Evolutionary conservation across 1,139 yeast genomes (phyloP).

Genomic region (Zhuliangozyma blackwelliae): DNA sequence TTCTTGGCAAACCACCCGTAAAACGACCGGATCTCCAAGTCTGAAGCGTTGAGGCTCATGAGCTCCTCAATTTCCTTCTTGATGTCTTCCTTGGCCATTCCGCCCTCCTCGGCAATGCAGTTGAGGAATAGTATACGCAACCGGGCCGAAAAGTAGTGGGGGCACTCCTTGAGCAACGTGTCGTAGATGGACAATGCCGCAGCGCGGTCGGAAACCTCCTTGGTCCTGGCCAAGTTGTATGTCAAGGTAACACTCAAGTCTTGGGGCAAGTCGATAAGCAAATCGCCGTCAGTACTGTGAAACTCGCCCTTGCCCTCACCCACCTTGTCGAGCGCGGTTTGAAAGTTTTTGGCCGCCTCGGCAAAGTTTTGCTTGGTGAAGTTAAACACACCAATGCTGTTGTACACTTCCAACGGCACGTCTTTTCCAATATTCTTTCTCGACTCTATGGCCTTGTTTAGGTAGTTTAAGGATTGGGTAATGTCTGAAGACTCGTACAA

Average conservation of each 20-base stretch:
- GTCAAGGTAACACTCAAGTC: slow-evolving; percentile 46
- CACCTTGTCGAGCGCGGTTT: slow-evolving; percentile 38
- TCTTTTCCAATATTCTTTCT: slow-evolving; percentile 39
- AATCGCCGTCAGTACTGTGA: slow-evolving; percentile 23
- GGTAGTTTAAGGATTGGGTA: slow-evolving; percentile 52
- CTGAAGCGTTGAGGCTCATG: slow-evolving; percentile 50
- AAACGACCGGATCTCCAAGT: slow-evolving; percentile 82
- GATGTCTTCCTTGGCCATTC: slow-evolving; percentile 38
- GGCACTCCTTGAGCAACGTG: slow-evolving; percentile 52
- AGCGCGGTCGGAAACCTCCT: slow-evolving; percentile 44
- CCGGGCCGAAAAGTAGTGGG: slow-evolving; percentile 73
- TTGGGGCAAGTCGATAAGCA: slow-evolving; percentile 20
- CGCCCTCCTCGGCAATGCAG: slow-evolving; percentile 23
- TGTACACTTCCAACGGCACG: slow-evolving; percentile 66
- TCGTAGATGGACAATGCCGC: slow-evolving; percentile 53
- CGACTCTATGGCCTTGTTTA: slow-evolving; percentile 55
- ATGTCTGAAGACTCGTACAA: slow-evolving; percentile 63
- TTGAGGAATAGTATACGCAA: slow-evolving; percentile 63
- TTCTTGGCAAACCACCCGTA: slow-evolving; percentile 84
- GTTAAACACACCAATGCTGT: slow-evolving; percentile 83
- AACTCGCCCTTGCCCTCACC: slow-evolving; percentile 11
- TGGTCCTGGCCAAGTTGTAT: slow-evolving; percentile 61
- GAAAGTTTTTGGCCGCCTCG: slow-evolving; percentile 37
- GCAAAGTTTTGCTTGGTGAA: slow-evolving; percentile 61
- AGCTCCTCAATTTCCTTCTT: slow-evolving; percentile 52